Base-by-base conservation (phyloP, 129 eudicot species). In the Helichrysum umbraculigerum region DNA sequence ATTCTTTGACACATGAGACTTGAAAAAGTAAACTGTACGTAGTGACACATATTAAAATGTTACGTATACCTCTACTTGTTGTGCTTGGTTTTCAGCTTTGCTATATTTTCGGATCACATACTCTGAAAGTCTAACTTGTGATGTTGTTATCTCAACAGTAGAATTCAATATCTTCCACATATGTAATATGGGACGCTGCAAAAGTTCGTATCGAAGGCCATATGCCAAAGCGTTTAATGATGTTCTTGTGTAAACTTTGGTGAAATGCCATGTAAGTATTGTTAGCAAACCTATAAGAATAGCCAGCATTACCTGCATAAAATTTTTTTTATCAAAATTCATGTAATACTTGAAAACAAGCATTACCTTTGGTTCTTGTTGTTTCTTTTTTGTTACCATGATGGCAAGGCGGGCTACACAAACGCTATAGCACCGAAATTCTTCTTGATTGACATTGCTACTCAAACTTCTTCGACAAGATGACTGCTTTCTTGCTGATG, bases 111-210 rank as follows among this genome's bases (percentile, higher is more conserved):
- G 83, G 59, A 94, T 91, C 10, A 91, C 89, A 70, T 83, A 88
- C 74, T 94, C 97, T 2, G 98, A 87, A 42, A 94, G 82, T 83
- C 73, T 89, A 39, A 94, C 97, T 73, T 94, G 98, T 25, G 98
- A 82, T 21, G 97, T 94, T 1, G 98, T 86, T 25, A 87, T 82
- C 44, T 89, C 98, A 60, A 87, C 88, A 4, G 98, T 94, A 25
- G 97, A 84, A 68, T 94, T 94, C 75, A 94, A 81, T 78, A 94
- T 89, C 80, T 86, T 94, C 97, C 97, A 94, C 97, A 94, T 91
- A 8, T 93, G 82, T 29, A 91, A 69, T 15, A 94, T 50, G 42
- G 98, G 98, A 1, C 98, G 88, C 41, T 94, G 98, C 37, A 94
- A 87, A 81, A 94, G 97, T 72, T 94, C 91, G 39, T 82, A 87